Conservation (phyloP, 192 early-diverging fungal species). For the Backusella mclennaniae region DNA sequence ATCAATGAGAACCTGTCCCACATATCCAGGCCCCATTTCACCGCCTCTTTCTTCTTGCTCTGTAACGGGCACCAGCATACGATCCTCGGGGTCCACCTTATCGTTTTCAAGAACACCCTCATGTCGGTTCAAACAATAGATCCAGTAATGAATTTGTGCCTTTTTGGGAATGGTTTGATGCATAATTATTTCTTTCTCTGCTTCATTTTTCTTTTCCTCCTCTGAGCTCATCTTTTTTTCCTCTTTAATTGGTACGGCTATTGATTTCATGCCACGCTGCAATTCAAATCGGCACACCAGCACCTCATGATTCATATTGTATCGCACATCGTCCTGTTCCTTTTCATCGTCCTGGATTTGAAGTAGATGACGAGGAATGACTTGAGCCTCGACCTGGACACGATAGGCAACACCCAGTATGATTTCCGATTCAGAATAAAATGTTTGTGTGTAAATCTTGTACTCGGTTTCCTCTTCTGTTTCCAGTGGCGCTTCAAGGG, state of each 20-base stretch:
- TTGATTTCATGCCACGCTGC: not conserved
- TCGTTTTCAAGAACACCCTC: slow-evolving; percentile 3
- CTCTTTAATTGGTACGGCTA: not conserved
- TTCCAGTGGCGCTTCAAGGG: not conserved
- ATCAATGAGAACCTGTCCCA: slow-evolving; percentile 17
- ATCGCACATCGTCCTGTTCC: not conserved
- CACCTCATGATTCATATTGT: not conserved
- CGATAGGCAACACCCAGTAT: slow-evolving; percentile 27
- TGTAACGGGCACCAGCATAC: slow-evolving; percentile 30
- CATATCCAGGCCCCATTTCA: slow-evolving; percentile 18
- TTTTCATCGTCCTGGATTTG: not conserved
- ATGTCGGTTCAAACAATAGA: slow-evolving; percentile 32
- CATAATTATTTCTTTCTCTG: not conserved
- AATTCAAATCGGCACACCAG: not conserved
- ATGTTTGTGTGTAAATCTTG: slow-evolving; percentile 14
- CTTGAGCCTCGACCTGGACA: slow-evolving; percentile 25
- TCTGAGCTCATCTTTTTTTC: not conserved
- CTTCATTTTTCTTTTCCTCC: not conserved
- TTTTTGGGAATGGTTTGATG: not conserved
- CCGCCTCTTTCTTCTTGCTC: slow-evolving; percentile 4
- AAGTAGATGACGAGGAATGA: slow-evolving; percentile 4
- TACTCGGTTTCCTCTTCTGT: not conserved
- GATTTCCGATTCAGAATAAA: slow-evolving; percentile 23
- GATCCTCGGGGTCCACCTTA: slow-evolving; percentile 30
- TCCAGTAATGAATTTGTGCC: slow-evolving; percentile 25